Base-by-base conservation (phyloP, 768 basidiomycete species). In the Macrolepiota albuminosa region DNA sequence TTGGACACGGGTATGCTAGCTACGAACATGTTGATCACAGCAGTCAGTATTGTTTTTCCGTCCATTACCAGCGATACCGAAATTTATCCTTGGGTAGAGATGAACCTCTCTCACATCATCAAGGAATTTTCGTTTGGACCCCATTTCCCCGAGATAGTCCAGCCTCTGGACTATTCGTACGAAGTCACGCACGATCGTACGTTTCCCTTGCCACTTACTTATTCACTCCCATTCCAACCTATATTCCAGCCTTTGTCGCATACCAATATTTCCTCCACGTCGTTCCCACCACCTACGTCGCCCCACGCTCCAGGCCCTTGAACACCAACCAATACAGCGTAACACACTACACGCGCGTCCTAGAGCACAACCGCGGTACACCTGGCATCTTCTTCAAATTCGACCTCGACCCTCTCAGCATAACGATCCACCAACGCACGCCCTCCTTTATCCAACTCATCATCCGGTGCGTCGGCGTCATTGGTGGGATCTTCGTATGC, bases 361-460 rank as follows among this genome's bases (percentile, higher is more conserved):
- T 97, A 2, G 76, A 84, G 21, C 89, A 92, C 68, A 84, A 91
- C 63, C 75, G 78, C 16, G 92, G 91, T 7, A 88, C 93, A 0
- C 96, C 96, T 0, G 95, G 92, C 16, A 96, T 98, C 70, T 98
- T 96, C 80, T 97, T 98, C 88, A 97, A 98, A 73, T 98, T 93
- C 71, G 95, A 99, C 60, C 75, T 98, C 40, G 96, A 99, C 69
- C 94, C 95, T 0, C 82, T 98, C 74, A 79, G 83, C 26, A 80
- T 98, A 60, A 88, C 85, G 0, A 85, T 98, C 56, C 84, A 90
- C 67, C 95, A 98, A 73, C 85, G 94, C 18, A 98, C 96, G 21
- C 93, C 89, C 0, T 79, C 84, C 1, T 75, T 99, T 54, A 67
- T 88, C 3, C 89, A 95, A 64, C 82, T 99, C 56, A 68, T 97